Evolutionary conservation across 2,329 filamentous ascomycete genomes (phyloP).

Genomic region (Biscogniauxia mediterranea): DNA sequence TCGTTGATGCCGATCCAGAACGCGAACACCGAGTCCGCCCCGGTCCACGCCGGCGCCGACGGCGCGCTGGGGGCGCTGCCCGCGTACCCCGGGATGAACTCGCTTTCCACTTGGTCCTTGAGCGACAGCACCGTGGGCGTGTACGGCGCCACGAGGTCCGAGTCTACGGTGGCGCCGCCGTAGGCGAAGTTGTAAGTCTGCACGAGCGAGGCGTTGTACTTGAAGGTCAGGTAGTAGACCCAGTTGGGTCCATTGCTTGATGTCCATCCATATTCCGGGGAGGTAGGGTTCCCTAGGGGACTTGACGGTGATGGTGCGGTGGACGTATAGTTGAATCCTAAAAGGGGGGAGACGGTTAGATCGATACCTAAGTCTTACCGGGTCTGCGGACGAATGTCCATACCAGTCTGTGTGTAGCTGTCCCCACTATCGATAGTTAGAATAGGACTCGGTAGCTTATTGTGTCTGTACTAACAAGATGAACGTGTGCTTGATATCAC

Average conservation of each 20-base stretch:
- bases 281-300: conserved; percentile 61
- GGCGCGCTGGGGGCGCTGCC: conserved; percentile 37
- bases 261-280: conserved; percentile 44
- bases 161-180: conserved; percentile 53
- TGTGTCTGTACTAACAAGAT: conserved; percentile 36
- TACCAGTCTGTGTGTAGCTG: conserved; percentile 34
- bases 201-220: conserved; percentile 45
- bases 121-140: conserved; percentile 45
- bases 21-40: conserved; percentile 41
- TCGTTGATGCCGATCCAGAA: conserved; percentile 58
- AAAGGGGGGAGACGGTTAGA: not conserved
- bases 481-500: conserved; percentile 40
- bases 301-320: conserved; percentile 52
- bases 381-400: not conserved
- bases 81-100: conserved; percentile 41
- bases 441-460: not conserved
- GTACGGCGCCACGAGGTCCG: conserved; percentile 50
- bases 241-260: conserved; percentile 51
- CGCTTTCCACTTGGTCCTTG: conserved; percentile 47
- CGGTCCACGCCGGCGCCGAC: conserved; percentile 34
- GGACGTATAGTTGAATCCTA: conserved; percentile 52
- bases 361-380: not conserved
- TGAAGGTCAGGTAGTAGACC: conserved; percentile 47
- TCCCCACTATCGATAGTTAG: conserved; percentile 28
- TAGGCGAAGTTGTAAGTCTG: conserved; percentile 54